Conservation (phyloP, 768 basidiomycete genomes). For the Mycena rebaudengoi region DNA sequence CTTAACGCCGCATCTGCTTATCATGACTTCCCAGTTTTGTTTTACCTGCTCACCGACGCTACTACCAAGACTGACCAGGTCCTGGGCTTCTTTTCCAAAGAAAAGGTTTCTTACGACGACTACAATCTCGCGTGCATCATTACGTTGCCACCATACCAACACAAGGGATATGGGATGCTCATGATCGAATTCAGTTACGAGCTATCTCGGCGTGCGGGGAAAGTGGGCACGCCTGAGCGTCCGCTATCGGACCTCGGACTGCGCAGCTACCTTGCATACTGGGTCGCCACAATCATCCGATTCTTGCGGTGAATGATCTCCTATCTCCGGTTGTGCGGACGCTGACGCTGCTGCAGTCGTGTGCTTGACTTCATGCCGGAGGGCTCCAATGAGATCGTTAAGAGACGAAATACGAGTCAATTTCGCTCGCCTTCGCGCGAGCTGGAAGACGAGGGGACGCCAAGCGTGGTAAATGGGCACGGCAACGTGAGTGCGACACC, state of each 20-base stretch:
- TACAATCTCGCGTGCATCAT: constrained; percentile 98
- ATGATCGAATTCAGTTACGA: constrained; percentile 99
- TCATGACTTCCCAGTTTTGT: constrained; percentile 66
- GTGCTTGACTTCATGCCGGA: constrained; percentile 69
- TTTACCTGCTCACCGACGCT: constrained; percentile 92
- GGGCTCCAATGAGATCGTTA: constrained; percentile 55
- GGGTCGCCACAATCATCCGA: constrained; percentile 85
- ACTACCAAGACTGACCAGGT: constrained; percentile 82
- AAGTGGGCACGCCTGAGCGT: constrained; percentile 92
- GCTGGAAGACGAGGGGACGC: constrained; percentile 33
- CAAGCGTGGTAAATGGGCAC: constrained; percentile 26
- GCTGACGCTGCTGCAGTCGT: constrained; percentile 47
- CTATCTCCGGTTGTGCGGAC: background rate
- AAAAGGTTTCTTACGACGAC: constrained; percentile 95
- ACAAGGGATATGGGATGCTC: constrained; percentile 90
- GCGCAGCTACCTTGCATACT: constrained; percentile 88
- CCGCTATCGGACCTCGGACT: constrained; percentile 94
- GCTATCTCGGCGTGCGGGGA: constrained; percentile 80
- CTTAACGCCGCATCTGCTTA: background rate
- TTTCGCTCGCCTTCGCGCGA: constrained; percentile 45
- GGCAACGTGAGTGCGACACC: constrained; percentile 1
- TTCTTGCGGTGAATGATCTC: constrained; percentile 72
- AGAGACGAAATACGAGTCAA: constrained; percentile 53
- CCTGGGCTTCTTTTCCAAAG: constrained; percentile 86
- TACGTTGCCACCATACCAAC: constrained; percentile 92